A percentile compares a stretch with the other conserved stretches of the same genome.
phyloP scores from a whole-genome alignment of 164 flowering plant genomes.

The Stephania cephalantha region DNA sequence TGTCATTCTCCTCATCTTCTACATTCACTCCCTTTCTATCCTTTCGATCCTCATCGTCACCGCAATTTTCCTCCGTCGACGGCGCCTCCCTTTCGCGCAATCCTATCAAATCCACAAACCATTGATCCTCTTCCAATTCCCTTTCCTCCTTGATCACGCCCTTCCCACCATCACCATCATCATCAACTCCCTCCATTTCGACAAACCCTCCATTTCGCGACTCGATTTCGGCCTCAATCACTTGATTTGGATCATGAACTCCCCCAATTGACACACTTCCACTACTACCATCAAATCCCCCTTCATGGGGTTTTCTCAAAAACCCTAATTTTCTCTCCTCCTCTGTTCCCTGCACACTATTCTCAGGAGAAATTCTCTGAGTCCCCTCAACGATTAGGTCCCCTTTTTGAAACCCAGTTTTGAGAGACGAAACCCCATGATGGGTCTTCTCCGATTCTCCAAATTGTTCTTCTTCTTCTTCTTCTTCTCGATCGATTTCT shows the following conservation, averaged over 20 bases:
- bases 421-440: conserved; percentile 32
- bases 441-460: conserved; percentile 20
- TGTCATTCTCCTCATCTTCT: background rate
- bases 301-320: background rate
- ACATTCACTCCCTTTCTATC: conserved; percentile 1
- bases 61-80: background rate
- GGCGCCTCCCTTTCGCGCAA: conserved; percentile 5
- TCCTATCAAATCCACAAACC: conserved; percentile 3
- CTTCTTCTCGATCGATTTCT: conserved; percentile 42
- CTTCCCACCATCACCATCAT: background rate
- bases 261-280: conserved; percentile 22
- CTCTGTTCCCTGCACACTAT: conserved; percentile 15
- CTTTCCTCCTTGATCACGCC: conserved; percentile 9
- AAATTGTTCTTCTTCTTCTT: conserved; percentile 4
- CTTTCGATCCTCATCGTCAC: background rate
- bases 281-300: conserved; percentile 13
- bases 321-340: conserved; percentile 8
- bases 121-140: conserved; percentile 11
- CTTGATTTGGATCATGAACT: conserved; percentile 20
- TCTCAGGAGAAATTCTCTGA: conserved; percentile 26
- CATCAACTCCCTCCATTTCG: background rate
- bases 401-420: conserved; percentile 24
- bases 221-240: background rate
- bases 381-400: conserved; percentile 31
- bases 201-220: background rate